Conservation (phyloP, 371 early-diverging fungal species). For the Chytridium lagenaria region DNA sequence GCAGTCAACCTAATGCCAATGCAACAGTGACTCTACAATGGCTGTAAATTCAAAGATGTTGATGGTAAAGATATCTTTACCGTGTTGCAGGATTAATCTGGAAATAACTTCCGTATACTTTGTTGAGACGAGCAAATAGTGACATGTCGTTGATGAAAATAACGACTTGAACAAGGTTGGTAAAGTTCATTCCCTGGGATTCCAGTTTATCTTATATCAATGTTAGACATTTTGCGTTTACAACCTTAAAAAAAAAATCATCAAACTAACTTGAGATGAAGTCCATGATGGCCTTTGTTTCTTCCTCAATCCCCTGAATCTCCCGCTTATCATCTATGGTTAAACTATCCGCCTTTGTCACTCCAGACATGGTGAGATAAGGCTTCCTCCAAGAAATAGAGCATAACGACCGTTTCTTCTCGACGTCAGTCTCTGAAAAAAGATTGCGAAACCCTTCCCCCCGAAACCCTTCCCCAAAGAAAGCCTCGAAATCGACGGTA, state of each 20-base stretch:
- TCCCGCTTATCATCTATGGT: not conserved
- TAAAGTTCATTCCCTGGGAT: conserved; percentile 42
- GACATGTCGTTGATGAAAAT: conserved; percentile 70
- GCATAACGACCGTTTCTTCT: not conserved
- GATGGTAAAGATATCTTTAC: conserved; percentile 47
- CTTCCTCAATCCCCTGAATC: conserved; percentile 2
- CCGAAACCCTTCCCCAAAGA: too few species aligned
- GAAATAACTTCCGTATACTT: conserved; percentile 67
- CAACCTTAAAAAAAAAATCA: not conserved
- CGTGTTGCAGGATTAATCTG: conserved; percentile 74
- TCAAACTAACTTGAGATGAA: not conserved
- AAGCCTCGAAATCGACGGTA: too few species aligned
- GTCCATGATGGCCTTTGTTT: not conserved
- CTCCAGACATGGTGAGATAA: conserved; percentile 29
- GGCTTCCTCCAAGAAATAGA: not conserved
- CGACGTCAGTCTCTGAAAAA: not conserved
- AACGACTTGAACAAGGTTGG: conserved; percentile 66
- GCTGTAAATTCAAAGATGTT: too few species aligned
- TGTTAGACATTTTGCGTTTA: not conserved
- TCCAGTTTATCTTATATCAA: not conserved
- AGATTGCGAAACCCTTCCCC: too few species aligned
- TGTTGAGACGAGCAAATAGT: conserved; percentile 68
- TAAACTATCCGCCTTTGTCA: conserved; percentile 16
- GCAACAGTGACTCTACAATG: conserved; percentile 62
- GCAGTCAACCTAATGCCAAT: conserved; percentile 38